phyloP scores from a whole-genome alignment of 2,329 filamentous ascomycete genomes.

The Ilyonectria destructans region DNA sequence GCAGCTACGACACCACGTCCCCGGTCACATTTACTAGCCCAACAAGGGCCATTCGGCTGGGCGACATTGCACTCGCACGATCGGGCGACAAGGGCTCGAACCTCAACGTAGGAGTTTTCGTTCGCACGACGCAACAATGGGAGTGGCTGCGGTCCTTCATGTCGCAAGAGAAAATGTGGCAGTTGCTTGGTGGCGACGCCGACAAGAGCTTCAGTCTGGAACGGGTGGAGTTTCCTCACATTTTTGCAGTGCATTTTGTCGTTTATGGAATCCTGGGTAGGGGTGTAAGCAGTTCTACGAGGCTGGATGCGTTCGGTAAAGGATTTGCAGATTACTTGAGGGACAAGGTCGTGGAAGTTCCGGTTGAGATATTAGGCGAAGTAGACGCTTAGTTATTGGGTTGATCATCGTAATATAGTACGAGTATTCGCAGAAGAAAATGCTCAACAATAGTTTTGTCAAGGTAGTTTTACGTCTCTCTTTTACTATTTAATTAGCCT shows the following conservation, averaged over 20 bases:
- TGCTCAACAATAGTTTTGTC: too few relatives aligned
- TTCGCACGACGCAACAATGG: constrained; percentile 19
- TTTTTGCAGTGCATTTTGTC: constrained; percentile 26
- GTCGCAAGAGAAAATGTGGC: constrained; percentile 11
- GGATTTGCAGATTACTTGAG: constrained; percentile 30
- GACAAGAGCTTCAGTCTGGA: constrained; percentile 20
- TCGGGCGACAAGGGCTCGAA: constrained; percentile 31
- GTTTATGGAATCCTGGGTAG: constrained; percentile 24
- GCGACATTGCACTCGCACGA: constrained; percentile 22
- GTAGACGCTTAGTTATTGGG: neutral
- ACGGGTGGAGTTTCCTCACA: constrained; percentile 25
- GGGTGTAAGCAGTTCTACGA: constrained; percentile 28
- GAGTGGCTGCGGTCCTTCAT: constrained; percentile 26
- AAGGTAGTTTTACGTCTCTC: too few relatives aligned
- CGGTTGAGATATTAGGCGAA: constrained; percentile 2
- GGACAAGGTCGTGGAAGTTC: constrained; percentile 25
- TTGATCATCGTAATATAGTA: neutral
- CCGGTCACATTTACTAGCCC: constrained; percentile 3
- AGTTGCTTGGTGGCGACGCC: constrained; percentile 16
- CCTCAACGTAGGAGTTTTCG: constrained; percentile 26
- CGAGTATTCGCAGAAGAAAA: too few relatives aligned
- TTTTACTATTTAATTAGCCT: too few relatives aligned
- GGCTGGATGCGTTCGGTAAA: constrained; percentile 29
- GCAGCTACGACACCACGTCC: constrained; percentile 19
- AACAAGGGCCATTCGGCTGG: constrained; percentile 13